phyloP scores from a whole-genome alignment of 139 green algal species.

The Auxenochlorella protothecoides region DNA sequence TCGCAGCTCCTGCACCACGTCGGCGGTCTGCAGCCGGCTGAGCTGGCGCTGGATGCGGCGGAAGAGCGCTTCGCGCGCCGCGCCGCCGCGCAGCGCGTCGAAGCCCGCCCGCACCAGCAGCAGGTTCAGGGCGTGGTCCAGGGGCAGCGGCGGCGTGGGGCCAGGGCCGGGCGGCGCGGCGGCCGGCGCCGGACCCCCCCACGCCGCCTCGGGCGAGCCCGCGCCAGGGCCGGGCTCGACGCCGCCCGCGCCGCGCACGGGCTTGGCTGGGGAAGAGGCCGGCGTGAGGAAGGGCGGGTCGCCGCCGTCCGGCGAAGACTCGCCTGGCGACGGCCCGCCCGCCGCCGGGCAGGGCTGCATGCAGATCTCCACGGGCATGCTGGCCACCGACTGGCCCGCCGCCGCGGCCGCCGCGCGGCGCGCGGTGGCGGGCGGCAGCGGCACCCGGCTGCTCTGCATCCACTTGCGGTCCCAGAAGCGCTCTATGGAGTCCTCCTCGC shows the following conservation, averaged over 20 bases:
- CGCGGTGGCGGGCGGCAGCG: slow-evolving; percentile 3
- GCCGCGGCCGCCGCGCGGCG: background rate
- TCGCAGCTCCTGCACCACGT: slow-evolving; percentile 31
- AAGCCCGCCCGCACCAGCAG: slow-evolving; percentile 29
- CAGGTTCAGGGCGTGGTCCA: slow-evolving; percentile 33
- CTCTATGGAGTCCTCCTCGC: slow-evolving; percentile 3
- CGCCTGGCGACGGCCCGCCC: too few species aligned
- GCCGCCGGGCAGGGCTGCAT: too few species aligned
- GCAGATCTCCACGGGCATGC: too few species aligned
- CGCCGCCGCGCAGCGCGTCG: slow-evolving; percentile 29
- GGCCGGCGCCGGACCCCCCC: background rate
- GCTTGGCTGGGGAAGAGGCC: too few species aligned
- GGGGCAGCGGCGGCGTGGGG: slow-evolving; percentile 10
- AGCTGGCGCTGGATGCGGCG: slow-evolving; percentile 32
- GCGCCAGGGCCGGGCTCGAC: too few species aligned
- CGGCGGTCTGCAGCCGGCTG: slow-evolving; percentile 27
- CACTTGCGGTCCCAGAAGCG: slow-evolving; percentile 13
- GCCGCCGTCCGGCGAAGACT: too few species aligned
- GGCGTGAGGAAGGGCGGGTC: too few species aligned
- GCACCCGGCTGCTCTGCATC: slow-evolving; percentile 9
- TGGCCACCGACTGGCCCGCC: too few species aligned
- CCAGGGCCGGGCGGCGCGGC: background rate
- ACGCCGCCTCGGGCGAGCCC: too few species aligned
- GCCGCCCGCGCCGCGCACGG: too few species aligned
- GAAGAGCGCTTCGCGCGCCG: slow-evolving; percentile 5